phyloP scores from a whole-genome alignment of 257 asterid species.

The Knoxia roxburghii region DNA sequence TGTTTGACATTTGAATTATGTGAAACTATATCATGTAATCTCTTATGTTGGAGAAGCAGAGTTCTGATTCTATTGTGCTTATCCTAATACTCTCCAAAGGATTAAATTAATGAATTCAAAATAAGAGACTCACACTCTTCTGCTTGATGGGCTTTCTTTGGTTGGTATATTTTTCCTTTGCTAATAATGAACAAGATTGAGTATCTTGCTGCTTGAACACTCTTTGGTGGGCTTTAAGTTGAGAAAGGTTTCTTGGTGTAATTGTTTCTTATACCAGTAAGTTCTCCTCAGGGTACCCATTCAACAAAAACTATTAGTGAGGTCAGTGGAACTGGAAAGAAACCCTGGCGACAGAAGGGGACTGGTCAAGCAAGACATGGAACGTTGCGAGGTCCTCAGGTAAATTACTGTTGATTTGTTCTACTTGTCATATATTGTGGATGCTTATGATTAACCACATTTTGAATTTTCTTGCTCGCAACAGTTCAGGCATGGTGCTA shows the following conservation, averaged over 20 bases:
- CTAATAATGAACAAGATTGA: background rate
- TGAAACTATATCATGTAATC: background rate
- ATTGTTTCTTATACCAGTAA: conserved; percentile 9
- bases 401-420: conserved; percentile 25
- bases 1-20: background rate
- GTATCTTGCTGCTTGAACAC: background rate
- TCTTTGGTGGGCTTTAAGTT: background rate
- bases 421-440: conserved; percentile 4
- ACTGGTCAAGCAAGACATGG: conserved; percentile 94
- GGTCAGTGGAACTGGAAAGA: conserved; percentile 95
- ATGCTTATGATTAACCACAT: conserved; percentile 1
- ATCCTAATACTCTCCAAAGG: background rate
- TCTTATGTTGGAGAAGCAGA: background rate
- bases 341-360: conserved; percentile 88
- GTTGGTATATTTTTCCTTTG: background rate
- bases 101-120: background rate
- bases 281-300: conserved; percentile 69
- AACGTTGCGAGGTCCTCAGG: conserved; percentile 84
- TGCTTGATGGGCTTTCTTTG: background rate
- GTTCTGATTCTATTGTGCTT: background rate
- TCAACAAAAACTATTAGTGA: conserved; percentile 89
- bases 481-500: conserved; percentile 85
- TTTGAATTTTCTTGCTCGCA: conserved; percentile 13
- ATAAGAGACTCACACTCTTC: background rate
- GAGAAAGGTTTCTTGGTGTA: background rate